Evolutionary conservation across 768 basidiomycete species (phyloP), one percentile per base, ranked within the genome.

Genomic region (Pisolithus marmoratus): DNA sequence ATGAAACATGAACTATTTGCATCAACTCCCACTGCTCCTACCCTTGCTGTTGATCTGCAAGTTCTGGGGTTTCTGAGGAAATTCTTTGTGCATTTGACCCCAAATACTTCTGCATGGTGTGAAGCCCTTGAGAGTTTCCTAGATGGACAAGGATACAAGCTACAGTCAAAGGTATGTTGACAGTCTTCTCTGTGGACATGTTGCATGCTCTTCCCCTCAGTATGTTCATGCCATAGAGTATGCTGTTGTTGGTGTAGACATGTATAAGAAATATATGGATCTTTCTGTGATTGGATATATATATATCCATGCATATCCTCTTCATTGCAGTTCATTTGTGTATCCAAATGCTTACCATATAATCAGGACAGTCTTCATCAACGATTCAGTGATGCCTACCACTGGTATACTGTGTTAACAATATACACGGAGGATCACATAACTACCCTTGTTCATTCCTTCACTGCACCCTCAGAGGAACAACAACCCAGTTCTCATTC

Each of bases 1-100:
- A 44, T 70, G 0, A 15, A 44, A 34, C 37, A 17, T 8, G 66
- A 64, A 1, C 51, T 62, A 9, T 68, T 70, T 46, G 58, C 69
- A 11, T 64, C 57, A 27, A 53, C 66, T 8, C 70, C 70, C 1
- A 15, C 59, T 1, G 37, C 43, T 2, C 71, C 71, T 2, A 61
- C 63, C 22, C 51, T 72, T 0, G 65, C 64, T 6, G 63, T 72
- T 2, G 64, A 70, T 46, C 31, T 70, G 14, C 58, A 53, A 11
- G 55, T 71, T 19, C 48, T 71, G 24, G 62, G 66, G 37, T 70
- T 71, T 17, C 41, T 58, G 19, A 52, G 23, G n/a, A 34, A 26
- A 11, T 51, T 60, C 6, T 60, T 56, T 36, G 27, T 53, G 23
- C 40, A 38, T 1, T 46, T 56, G 38, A 29, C 59, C 31, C 57